phyloP scores from a whole-genome alignment of 495 filamentous ascomycete species.

The Clavariopsis aquatica region DNA sequence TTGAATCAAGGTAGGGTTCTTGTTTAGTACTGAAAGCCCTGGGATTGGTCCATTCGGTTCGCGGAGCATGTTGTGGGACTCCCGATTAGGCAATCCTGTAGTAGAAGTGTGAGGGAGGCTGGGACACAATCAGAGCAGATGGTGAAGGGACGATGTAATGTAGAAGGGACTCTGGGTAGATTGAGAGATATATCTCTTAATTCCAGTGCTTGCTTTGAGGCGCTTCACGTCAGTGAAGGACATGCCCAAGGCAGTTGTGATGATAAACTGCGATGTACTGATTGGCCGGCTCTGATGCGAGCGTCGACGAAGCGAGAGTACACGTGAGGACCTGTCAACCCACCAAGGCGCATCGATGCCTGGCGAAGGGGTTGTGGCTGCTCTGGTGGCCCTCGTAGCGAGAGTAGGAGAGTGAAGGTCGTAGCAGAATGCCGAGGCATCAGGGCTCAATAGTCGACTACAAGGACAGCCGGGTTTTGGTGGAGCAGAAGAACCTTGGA shows the following conservation, averaged over 20 bases:
- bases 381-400: neutral
- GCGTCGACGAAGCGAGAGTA: neutral
- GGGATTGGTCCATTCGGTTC: constrained; percentile 29
- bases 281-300: constrained; percentile 27
- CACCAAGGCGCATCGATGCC: neutral
- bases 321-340: constrained; percentile 9
- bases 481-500: neutral
- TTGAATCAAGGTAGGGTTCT: constrained; percentile 52
- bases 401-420: neutral
- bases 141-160: neutral
- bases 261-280: constrained; percentile 23
- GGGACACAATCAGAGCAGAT: neutral
- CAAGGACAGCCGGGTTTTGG: neutral
- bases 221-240: neutral
- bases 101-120: neutral
- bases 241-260: constrained; percentile 7
- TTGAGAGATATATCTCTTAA: neutral
- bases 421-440: neutral
- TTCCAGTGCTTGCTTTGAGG: constrained; percentile 3
- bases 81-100: constrained; percentile 9
- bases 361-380: constrained; percentile 1
- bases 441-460: neutral
- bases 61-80: constrained; percentile 23
- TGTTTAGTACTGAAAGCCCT: constrained; percentile 63
- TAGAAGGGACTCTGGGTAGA: neutral